Evolutionary conservation across 208 protist genomes (phyloP).

Genomic region (Trypanosoma vivax): DNA sequence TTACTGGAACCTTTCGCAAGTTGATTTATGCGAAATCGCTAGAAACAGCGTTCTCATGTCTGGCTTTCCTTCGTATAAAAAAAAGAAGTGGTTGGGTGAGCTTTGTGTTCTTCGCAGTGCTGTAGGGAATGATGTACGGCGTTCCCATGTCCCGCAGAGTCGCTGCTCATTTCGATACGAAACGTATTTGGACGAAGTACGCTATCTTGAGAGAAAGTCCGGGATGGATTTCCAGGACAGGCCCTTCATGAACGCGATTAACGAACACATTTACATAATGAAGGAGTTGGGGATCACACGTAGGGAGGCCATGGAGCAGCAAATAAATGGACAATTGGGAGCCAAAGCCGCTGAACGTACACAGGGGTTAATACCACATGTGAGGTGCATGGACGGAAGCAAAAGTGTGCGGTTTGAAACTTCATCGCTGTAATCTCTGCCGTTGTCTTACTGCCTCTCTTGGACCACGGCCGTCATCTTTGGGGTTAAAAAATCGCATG

Average conservation of each 20-base stretch:
- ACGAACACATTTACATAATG: slow-evolving; percentile 54
- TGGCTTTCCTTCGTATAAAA: slow-evolving; percentile 62
- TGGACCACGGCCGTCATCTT: no score
- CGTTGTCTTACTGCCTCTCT: no score
- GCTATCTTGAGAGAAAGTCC: slow-evolving; percentile 54
- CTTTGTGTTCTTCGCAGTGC: slow-evolving; percentile 57
- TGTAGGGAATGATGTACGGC: slow-evolving; percentile 81
- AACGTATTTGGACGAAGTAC: slow-evolving; percentile 82
- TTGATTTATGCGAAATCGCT: slow-evolving; percentile 83
- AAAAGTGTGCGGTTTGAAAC: no score
- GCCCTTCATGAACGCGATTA: slow-evolving; percentile 29
- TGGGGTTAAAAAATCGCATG: no score
- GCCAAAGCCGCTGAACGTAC: neutral
- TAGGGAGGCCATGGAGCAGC: slow-evolving; percentile 31
- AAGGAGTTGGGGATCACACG: slow-evolving; percentile 42
- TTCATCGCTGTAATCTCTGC: no score
- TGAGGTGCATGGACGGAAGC: no score
- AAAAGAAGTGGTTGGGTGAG: slow-evolving; percentile 63
- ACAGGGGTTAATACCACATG: neutral
- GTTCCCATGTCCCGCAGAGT: slow-evolving; percentile 93
- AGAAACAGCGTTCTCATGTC: slow-evolving; percentile 67
- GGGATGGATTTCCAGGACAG: slow-evolving; percentile 26
- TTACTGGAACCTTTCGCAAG: slow-evolving; percentile 73
- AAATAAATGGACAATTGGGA: neutral
- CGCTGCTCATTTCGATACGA: slow-evolving; percentile 92